Evolutionary conservation across 2,329 filamentous ascomycete genomes (phyloP).

Genomic region (Stachybotrys chartarum): DNA sequence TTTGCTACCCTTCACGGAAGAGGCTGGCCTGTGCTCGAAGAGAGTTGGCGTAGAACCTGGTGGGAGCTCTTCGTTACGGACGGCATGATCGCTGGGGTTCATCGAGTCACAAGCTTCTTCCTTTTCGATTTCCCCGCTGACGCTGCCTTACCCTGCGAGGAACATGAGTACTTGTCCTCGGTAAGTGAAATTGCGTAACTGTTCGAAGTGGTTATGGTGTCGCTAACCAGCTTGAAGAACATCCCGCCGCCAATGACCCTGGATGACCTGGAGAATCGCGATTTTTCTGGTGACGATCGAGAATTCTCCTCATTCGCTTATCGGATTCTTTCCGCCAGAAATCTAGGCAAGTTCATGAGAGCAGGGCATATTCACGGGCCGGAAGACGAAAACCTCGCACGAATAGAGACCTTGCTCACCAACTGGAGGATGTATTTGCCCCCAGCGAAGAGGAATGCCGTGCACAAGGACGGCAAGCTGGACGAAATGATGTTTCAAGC

Average conservation of each 20-base stretch:
- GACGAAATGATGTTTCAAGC: constrained; percentile 93
- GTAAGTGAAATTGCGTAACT: constrained; percentile 32
- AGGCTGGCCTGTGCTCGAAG: constrained; percentile 63
- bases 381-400: constrained; percentile 44
- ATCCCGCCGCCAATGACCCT: constrained; percentile 56
- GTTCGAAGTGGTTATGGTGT: neutral
- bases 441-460: constrained; percentile 58
- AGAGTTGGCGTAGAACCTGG: constrained; percentile 84
- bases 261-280: constrained; percentile 66
- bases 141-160: constrained; percentile 74
- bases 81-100: constrained; percentile 76
- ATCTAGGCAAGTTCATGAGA: constrained; percentile 68
- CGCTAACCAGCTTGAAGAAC: constrained; percentile 28
- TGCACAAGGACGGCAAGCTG: constrained; percentile 62
- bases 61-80: constrained; percentile 81
- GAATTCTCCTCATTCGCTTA: constrained; percentile 81
- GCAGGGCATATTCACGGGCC: constrained; percentile 43
- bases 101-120: constrained; percentile 62
- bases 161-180: constrained; percentile 59
- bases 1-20: constrained; percentile 60
- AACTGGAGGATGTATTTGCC: constrained; percentile 82
- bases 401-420: constrained; percentile 46
- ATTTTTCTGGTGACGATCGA: constrained; percentile 64
- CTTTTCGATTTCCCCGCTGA: constrained; percentile 60
- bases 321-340: constrained; percentile 72